A percentile compares a stretch with the other conserved stretches of the same genome.
Conservation (phyloP, 163 green algal genomes). For the Volvox carteri region DNA sequence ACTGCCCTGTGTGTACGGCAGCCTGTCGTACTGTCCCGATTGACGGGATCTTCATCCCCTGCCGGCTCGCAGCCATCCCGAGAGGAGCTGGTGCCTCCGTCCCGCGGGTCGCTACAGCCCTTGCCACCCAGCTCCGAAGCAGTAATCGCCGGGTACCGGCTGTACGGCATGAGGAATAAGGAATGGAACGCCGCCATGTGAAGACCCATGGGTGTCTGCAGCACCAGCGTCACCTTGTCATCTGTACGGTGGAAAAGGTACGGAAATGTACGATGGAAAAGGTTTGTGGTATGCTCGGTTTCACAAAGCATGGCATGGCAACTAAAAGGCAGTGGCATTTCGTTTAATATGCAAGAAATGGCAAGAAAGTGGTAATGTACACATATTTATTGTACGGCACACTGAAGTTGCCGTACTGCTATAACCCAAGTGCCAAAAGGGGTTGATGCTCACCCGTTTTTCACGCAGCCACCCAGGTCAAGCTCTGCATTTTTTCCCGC, state of each 20-base stretch:
- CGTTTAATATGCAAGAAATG: no score
- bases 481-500: no score
- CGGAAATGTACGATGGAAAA: no score
- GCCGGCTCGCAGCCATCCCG: background rate
- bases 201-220: background rate
- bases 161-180: constrained; percentile 31
- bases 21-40: background rate
- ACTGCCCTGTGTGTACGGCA: background rate
- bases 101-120: background rate
- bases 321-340: no score
- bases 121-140: background rate
- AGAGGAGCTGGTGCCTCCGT: background rate
- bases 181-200: constrained; percentile 22
- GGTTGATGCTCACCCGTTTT: no score
- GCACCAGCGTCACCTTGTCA: background rate
- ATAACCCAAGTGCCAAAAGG: no score
- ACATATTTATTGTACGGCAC: no score
- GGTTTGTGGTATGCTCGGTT: no score
- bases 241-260: background rate
- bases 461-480: no score
- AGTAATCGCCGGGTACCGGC: constrained; percentile 30
- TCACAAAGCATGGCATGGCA: no score
- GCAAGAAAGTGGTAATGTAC: no score
- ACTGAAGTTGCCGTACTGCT: no score
- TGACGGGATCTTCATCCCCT: background rate